Evolutionary conservation across 1,284 basidiomycete genomes (phyloP).

Genomic region (Flammula alnicola): DNA sequence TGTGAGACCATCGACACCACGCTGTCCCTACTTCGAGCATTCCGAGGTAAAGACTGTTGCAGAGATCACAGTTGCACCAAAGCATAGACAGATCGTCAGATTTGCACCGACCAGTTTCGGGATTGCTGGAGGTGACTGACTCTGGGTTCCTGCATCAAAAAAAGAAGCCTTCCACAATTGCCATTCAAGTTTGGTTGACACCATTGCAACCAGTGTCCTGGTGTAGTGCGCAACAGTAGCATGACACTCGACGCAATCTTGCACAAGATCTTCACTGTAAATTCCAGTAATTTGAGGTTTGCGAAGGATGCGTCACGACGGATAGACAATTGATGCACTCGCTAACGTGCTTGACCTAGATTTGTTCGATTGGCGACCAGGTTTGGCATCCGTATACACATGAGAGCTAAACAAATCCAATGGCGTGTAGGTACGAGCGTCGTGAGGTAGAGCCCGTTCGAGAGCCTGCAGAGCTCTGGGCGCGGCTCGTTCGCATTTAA

Average conservation of each 20-base stretch:
- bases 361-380: slow-evolving; percentile 17
- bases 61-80: too few relatives aligned
- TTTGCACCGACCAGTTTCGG: too few relatives aligned
- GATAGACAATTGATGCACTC: not conserved
- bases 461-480: slow-evolving; percentile 30
- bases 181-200: not conserved
- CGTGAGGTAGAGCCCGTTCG: slow-evolving; percentile 23
- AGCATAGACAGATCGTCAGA: too few relatives aligned
- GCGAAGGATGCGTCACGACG: too few relatives aligned
- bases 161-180: too few relatives aligned
- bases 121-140: too few relatives aligned
- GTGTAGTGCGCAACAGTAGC: too few relatives aligned
- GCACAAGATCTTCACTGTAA: too few relatives aligned
- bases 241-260: too few relatives aligned
- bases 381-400: slow-evolving; percentile 38
- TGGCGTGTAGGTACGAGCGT: slow-evolving; percentile 15
- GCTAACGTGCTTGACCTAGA: slow-evolving; percentile 7
- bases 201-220: too few relatives aligned
- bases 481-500: slow-evolving; percentile 31
- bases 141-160: too few relatives aligned
- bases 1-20: not conserved
- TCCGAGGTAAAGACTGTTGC: not conserved
- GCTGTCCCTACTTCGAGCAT: not conserved
- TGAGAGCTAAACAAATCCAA: slow-evolving; percentile 38
- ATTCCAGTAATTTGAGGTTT: too few relatives aligned